Conservation (phyloP, 1,284 basidiomycete genomes). For the Sanghuangporus weigelae region DNA sequence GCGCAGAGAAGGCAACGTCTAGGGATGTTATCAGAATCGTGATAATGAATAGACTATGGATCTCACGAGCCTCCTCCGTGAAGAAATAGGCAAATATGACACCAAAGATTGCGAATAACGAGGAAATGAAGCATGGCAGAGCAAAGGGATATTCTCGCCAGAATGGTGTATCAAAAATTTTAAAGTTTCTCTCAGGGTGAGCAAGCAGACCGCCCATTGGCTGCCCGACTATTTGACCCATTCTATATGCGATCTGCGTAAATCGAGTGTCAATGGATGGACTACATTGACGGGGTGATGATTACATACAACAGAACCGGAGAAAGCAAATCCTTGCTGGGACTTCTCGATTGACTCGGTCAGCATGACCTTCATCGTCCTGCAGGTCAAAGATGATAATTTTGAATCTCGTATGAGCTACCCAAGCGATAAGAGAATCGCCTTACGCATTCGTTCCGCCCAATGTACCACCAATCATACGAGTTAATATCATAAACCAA, state of each 20-base stretch:
- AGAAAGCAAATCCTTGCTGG: conserved; percentile 7
- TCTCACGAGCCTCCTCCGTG: conserved; percentile 20
- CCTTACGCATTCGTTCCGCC: conserved; percentile 14
- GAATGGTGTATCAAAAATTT: conserved; percentile 20
- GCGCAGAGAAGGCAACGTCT: conserved; percentile 15
- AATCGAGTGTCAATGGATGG: neutral
- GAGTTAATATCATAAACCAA: conserved; percentile 18
- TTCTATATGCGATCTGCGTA: conserved; percentile 16
- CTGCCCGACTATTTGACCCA: conserved; percentile 19
- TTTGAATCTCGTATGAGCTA: neutral
- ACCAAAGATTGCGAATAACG: conserved; percentile 20
- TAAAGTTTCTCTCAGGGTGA: conserved; percentile 21
- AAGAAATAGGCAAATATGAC: conserved; percentile 18
- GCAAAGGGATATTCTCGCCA: conserved; percentile 23
- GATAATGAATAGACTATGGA: neutral
- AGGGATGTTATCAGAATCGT: neutral
- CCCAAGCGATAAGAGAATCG: neutral
- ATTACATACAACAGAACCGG: conserved; percentile 2
- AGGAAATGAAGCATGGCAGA: conserved; percentile 23
- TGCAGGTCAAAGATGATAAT: conserved; percentile 10
- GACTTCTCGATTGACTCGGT: conserved; percentile 17
- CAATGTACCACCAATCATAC: conserved; percentile 18
- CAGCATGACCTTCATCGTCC: conserved; percentile 21
- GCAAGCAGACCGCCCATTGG: conserved; percentile 23
- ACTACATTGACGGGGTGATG: neutral